A percentile compares a stretch with the other conserved stretches of the same genome.
These are phyloP conservation scores for Fusarium luffae DNA, from an alignment of 2,329 filamentous ascomycete species.

Conservation along the genomic window DNA sequence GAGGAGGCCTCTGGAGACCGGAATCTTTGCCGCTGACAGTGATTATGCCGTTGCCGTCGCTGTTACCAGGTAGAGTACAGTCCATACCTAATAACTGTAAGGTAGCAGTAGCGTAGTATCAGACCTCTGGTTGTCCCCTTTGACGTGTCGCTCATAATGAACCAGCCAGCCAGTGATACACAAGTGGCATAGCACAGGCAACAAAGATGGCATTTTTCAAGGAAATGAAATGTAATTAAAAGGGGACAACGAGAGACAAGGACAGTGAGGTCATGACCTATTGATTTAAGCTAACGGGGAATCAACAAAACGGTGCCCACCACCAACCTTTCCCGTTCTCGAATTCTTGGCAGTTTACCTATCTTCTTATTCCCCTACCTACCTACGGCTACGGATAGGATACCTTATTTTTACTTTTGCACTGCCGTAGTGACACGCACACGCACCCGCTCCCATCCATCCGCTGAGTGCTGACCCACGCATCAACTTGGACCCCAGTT, in stretches of 20 bases:
- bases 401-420: constrained; percentile 7
- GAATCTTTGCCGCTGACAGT: neutral
- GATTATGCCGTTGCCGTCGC: neutral
- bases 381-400: neutral
- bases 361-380: neutral
- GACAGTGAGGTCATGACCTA: constrained; percentile 33
- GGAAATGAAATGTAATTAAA: constrained; percentile 29
- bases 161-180: constrained; percentile 10
- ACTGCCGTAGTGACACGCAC: constrained; percentile 23
- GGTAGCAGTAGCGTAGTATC: neutral
- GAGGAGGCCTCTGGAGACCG: constrained; percentile 33
- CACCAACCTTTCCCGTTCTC: constrained; percentile 18
- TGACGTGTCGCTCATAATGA: constrained; percentile 25
- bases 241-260: neutral
- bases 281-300: neutral
- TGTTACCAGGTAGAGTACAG: neutral
- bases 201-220: constrained; percentile 1
- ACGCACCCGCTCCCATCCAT: constrained; percentile 1
- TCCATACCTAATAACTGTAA: neutral
- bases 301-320: constrained; percentile 26
- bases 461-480: constrained; percentile 9
- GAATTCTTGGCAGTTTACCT: constrained; percentile 23
- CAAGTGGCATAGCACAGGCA: neutral
- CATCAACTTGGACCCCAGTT: constrained; percentile 23
- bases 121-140: neutral